Percentiles rank a stretch among this genome's conserved stretches.
These are phyloP conservation scores for Vitis labrusca DNA, from an alignment of 164 flowering plant species.

Conservation along the genomic window DNA sequence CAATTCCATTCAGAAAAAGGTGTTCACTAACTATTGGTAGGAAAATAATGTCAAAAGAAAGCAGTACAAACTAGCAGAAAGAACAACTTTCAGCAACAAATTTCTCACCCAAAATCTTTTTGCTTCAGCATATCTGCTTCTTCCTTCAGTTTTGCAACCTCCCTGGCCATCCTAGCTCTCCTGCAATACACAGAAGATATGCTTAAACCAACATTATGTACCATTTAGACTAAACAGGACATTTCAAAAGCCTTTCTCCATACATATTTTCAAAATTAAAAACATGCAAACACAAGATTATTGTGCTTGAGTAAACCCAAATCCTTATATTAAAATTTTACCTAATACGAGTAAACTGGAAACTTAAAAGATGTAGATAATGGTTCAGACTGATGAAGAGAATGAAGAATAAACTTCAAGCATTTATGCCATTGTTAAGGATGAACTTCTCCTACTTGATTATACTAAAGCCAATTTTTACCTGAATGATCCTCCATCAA, in stretches of 20 bases:
- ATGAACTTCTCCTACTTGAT: too few relatives aligned
- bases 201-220: too few relatives aligned
- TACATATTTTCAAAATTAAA: not conserved
- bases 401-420: too few relatives aligned
- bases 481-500: too few relatives aligned
- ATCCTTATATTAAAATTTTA: too few relatives aligned
- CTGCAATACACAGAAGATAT: conserved; percentile 3
- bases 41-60: not conserved
- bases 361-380: too few relatives aligned
- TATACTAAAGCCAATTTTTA: too few relatives aligned
- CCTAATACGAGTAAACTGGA: too few relatives aligned
- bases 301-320: too few relatives aligned
- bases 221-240: not conserved
- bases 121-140: conserved; percentile 51
- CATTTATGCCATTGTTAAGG: too few relatives aligned
- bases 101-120: conserved; percentile 42
- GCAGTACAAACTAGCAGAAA: not conserved
- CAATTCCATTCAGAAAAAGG: conserved; percentile 3
- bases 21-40: not conserved
- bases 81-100: not conserved
- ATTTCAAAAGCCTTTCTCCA: not conserved
- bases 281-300: not conserved
- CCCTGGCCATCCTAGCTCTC: conserved; percentile 79
- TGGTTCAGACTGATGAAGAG: too few relatives aligned
- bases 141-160: conserved; percentile 72